phyloP scores from a whole-genome alignment of 192 early-diverging fungal genomes.

The Coemansia sp. region DNA sequence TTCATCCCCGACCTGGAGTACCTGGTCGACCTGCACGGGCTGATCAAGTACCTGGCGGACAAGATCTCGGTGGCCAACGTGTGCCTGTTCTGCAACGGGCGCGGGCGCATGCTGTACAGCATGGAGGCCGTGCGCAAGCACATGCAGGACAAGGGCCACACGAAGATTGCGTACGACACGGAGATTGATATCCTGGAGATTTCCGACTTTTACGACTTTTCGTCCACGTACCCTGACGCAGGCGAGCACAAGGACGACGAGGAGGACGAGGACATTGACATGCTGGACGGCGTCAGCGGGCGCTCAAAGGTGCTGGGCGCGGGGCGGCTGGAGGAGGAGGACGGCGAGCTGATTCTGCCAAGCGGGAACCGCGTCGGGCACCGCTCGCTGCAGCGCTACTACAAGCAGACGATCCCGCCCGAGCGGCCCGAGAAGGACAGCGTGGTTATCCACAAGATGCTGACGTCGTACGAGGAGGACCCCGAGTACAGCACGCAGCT shows the following conservation, averaged over 20 bases:
- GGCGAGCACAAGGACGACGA: constrained; percentile 49
- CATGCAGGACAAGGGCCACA: constrained; percentile 95
- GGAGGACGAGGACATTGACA: constrained; percentile 33
- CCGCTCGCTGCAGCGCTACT: constrained; percentile 76
- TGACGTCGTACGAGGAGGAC: constrained; percentile 63
- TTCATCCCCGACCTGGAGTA: constrained; percentile 98
- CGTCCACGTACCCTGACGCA: constrained; percentile 75
- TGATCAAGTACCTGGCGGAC: constrained; percentile 90
- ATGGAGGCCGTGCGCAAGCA: constrained; percentile 93
- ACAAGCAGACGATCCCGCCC: constrained; percentile 70
- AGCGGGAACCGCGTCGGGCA: constrained; percentile 80
- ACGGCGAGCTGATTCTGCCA: constrained; percentile 84
- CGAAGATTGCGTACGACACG: constrained; percentile 93
- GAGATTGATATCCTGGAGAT: constrained; percentile 90
- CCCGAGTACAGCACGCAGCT: constrained; percentile 37
- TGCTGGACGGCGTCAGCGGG: constrained; percentile 28
- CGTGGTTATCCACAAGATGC: constrained; percentile 74
- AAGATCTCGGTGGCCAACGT: constrained; percentile 94
- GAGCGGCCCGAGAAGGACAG: constrained; percentile 67
- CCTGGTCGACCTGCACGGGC: constrained; percentile 80
- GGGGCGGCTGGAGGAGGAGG: constrained; percentile 65
- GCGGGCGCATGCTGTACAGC: constrained; percentile 76
- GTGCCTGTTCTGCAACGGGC: constrained; percentile 94
- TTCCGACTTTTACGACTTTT: constrained; percentile 95
- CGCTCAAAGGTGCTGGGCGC: constrained; percentile 3